Conservation (phyloP, 179 eudicot genomes). For the Camellia oleifera region DNA sequence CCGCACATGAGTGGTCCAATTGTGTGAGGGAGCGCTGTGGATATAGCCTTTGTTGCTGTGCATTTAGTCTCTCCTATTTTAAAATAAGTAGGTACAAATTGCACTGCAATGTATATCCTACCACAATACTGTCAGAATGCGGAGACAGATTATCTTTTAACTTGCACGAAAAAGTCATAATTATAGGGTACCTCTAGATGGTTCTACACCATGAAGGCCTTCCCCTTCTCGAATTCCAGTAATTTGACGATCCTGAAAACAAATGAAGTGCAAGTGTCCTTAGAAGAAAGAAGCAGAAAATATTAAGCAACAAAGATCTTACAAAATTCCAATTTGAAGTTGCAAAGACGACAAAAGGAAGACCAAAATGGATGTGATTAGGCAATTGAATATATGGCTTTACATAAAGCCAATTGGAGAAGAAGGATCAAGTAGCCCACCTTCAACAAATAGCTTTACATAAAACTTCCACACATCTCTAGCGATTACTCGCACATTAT, state of each 20-base stretch:
- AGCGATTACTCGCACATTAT: not conserved
- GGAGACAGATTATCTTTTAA: not conserved
- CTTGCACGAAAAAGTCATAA: not conserved
- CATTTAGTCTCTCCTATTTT: not conserved
- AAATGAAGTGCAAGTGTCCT: not conserved
- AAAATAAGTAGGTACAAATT: not conserved
- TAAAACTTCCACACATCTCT: too few relatives aligned
- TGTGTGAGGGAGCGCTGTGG: not conserved
- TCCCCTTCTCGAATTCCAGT: conserved; percentile 25
- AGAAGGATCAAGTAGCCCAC: conserved; percentile 4
- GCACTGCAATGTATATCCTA: not conserved
- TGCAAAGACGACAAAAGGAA: not conserved
- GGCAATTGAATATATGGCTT: not conserved
- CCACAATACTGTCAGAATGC: not conserved
- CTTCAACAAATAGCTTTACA: not conserved
- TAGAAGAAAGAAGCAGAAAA: not conserved
- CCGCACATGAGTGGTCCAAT: not conserved
- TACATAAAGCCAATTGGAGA: not conserved
- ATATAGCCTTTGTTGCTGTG: not conserved
- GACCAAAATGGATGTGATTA: not conserved
- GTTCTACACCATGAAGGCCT: not conserved
- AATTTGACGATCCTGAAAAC: conserved; percentile 24
- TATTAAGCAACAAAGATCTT: not conserved
- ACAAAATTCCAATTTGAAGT: not conserved
- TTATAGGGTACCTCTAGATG: conserved; percentile 19